Base-by-base conservation (phyloP, 163 green algal genomes). In the Prototheca wickerhamii region DNA sequence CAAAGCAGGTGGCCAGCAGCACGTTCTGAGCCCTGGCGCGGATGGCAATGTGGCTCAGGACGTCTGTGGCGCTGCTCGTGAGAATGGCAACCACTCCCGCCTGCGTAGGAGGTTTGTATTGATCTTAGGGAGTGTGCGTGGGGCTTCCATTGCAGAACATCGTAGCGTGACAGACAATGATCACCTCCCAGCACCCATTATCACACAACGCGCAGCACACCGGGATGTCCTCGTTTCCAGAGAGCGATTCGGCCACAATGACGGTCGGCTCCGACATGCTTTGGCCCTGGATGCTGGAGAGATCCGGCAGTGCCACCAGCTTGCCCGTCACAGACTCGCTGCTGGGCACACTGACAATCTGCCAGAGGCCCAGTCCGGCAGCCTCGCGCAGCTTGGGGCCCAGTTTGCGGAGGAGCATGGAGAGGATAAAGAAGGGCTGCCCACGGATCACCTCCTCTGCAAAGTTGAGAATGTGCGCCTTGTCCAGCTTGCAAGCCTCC, bases 191-290 rank as follows among this genome's bases (percentile, higher is more conserved):
- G 33, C 4, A 34, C 26, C 49, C 7, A 40, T 25, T 25, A 55
- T 58, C 49, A n/a, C n/a, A n/a, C n/a, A n/a, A n/a, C n/a, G n/a
- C n/a, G n/a, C n/a, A n/a, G n/a, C n/a, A n/a, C n/a, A 76, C 69
- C 15, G 90, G 90, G 52, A 97, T 95, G 81, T 97, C 91, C 72
- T 97, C 91, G 65, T 90, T 87, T 43, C 89, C 89, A 7, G 82
- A 86, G 25, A 96, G 73, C 62, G 65, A 44, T 12, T 82, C 70
- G n/a, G 72, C 70, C 4, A 90, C 42, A 4, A 87, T 29, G 23
- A 87, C 60, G 18, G 58, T 70, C 17, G 78, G 62, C 31, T 56
- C 43, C 4, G 64, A 61, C 60, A 81, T 76, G 3, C n/a, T 58
- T 33, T 77, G 35, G 26, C 81, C 84, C 73, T 85, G 78, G n/a